Conservation (phyloP, 2,329 filamentous ascomycete genomes). For the Botrytis fabae region DNA sequence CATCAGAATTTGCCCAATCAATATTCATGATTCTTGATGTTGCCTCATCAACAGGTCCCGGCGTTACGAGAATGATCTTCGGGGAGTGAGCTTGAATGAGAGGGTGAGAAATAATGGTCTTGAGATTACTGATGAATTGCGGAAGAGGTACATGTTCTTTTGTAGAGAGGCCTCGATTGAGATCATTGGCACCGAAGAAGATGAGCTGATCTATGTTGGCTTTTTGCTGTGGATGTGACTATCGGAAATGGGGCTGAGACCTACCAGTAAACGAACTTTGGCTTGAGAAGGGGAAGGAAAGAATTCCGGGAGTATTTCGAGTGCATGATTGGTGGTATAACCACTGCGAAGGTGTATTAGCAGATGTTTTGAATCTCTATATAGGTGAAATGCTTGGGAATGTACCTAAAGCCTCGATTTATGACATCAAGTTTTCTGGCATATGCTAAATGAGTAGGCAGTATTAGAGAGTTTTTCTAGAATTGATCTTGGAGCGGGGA, state of each 20-base stretch:
- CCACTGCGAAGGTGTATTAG: slow-evolving; percentile 25
- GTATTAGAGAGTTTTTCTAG: neutral
- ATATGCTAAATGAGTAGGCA: neutral
- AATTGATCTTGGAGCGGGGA: neutral
- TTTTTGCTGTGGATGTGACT: neutral
- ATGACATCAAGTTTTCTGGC: slow-evolving; percentile 29
- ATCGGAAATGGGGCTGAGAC: slow-evolving; percentile 38
- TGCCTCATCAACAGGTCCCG: slow-evolving; percentile 82
- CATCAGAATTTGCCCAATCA: slow-evolving; percentile 48
- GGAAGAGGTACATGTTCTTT: slow-evolving; percentile 74
- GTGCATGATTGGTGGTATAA: slow-evolving; percentile 34
- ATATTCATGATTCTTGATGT: slow-evolving; percentile 42
- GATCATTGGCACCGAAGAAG: slow-evolving; percentile 89
- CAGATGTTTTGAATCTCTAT: neutral
- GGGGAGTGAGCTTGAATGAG: slow-evolving; percentile 67
- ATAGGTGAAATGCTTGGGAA: too few species aligned
- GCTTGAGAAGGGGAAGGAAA: slow-evolving; percentile 34
- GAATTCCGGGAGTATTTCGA: slow-evolving; percentile 27
- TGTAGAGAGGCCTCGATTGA: slow-evolving; percentile 59
- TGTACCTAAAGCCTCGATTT: slow-evolving; percentile 29
- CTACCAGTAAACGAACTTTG: slow-evolving; percentile 42
- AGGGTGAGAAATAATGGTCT: slow-evolving; percentile 69
- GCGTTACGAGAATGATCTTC: slow-evolving; percentile 74
- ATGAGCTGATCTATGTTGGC: slow-evolving; percentile 44
- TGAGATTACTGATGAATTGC: slow-evolving; percentile 71